A percentile compares a stretch with the other conserved stretches of the same genome.
phyloP scores from a whole-genome alignment of 2,329 filamentous ascomycete species.

The Microdochium nivale region DNA sequence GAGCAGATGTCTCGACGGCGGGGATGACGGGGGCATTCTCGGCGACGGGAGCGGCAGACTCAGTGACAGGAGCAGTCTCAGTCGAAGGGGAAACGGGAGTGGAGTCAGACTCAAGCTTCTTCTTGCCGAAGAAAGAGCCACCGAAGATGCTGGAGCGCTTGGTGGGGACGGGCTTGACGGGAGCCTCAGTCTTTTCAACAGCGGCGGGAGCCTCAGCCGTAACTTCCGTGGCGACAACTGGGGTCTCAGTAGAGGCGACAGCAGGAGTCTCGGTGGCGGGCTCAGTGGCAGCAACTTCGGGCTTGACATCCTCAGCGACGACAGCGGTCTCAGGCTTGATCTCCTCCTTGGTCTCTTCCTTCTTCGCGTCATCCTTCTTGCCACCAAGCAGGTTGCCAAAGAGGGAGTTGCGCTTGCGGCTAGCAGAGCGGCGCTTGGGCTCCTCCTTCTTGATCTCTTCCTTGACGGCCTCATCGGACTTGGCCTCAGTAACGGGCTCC shows the following conservation, averaged over 20 bases:
- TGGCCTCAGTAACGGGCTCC: slow-evolving; percentile 16
- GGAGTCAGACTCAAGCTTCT: slow-evolving; percentile 42
- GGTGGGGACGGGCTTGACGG: slow-evolving; percentile 37
- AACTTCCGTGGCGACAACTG: slow-evolving; percentile 22
- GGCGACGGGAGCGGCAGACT: slow-evolving; percentile 23
- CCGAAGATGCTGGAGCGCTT: slow-evolving; percentile 51
- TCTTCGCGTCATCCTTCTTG: slow-evolving; percentile 44
- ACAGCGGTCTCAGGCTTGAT: slow-evolving; percentile 18
- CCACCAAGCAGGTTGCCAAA: slow-evolving; percentile 49
- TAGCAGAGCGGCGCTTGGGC: slow-evolving; percentile 54
- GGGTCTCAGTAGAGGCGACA: slow-evolving; percentile 7
- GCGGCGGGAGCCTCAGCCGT: slow-evolving; percentile 21
- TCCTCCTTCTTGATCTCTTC: slow-evolving; percentile 48
- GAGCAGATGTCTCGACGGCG: slow-evolving; percentile 47
- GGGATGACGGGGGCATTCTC: slow-evolving; percentile 51
- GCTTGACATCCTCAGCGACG: slow-evolving; percentile 23
- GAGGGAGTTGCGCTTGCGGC: slow-evolving; percentile 58
- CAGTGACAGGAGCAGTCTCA: slow-evolving; percentile 27
- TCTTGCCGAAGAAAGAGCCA: slow-evolving; percentile 49
- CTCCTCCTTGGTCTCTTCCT: slow-evolving; percentile 30
- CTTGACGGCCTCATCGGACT: slow-evolving; percentile 25
- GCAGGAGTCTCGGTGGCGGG: slow-evolving; percentile 24
- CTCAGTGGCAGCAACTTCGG: slow-evolving; percentile 21
- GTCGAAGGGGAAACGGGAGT: slow-evolving; percentile 31
- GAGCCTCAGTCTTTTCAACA: slow-evolving; percentile 25